Evolutionary conservation across 192 early-diverging fungal species (phyloP), one percentile per base, ranked within the genome.

Genomic region (Backusella psychrophila): DNA sequence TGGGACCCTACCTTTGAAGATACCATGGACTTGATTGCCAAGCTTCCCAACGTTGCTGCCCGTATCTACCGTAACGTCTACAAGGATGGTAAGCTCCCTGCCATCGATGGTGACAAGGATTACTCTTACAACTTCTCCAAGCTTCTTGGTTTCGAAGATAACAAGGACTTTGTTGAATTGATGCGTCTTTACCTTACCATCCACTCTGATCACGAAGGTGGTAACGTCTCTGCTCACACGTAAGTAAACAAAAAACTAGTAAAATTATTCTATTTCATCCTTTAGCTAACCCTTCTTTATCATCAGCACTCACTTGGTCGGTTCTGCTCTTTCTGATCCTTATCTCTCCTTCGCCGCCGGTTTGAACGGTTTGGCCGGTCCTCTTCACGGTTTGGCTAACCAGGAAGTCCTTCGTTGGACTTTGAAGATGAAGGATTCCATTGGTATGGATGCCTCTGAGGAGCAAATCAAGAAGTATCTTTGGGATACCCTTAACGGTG

Each of bases 201-300:
- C 86, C 98, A 99, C 94, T 97, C 96, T 77, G 98, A 99, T 88
- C 98, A 99, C 92, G 98, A 99, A 90, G 98, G 98, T 83, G 98
- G 98, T 82, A 99, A 99, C 85, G 98, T 98, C 87, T 96, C 94
- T 78, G 98, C 98, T 69, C 98, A 99, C 89, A 94, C 98, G 82
- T 79, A 79, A 79, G 78, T 75, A 6, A 39, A 39, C 38, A 39
- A 33, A 33, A 33, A 39, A 29, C 29, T 1, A 81, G 63, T 81
- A n/a, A 49, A 1, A 49, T n/a, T 4, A n/a, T 63, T 71, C 49
- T 67, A 74, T 41, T 39, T 12, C 38, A 39, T 39, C 38, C 11
- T 38, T 38, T 38, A 2, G 0, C 38, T 39, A 52, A 73, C 1
- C 8, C 21, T 21, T 21, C 17, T n/a, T 44, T 19, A 66, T 3